Conservation (phyloP, 2,329 filamentous ascomycete genomes). For the Colletotrichum caudatum region DNA sequence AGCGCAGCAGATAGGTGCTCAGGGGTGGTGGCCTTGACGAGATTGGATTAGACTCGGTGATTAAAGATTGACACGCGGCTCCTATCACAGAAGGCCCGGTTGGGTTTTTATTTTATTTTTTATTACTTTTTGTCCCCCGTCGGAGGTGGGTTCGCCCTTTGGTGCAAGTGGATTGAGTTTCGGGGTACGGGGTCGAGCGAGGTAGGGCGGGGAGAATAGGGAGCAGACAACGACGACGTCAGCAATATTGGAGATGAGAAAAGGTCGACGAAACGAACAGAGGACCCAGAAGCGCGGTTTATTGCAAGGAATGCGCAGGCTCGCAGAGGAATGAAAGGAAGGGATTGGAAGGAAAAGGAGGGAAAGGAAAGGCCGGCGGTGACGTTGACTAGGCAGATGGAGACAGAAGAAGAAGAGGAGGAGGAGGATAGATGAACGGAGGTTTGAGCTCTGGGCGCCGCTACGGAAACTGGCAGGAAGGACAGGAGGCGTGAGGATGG, state of each 20-base stretch:
- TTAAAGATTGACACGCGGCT: slow-evolving; percentile 50
- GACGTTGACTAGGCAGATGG: slow-evolving; percentile 1
- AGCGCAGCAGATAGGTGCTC: slow-evolving; percentile 3
- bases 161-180: background rate
- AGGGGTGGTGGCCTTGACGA: slow-evolving; percentile 34
- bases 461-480: slow-evolving; percentile 1
- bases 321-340: slow-evolving; percentile 10
- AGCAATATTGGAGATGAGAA: slow-evolving; percentile 9
- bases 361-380: slow-evolving; percentile 18
- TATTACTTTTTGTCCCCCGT: too few species aligned
- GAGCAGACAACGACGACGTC: too few species aligned
- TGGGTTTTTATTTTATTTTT: slow-evolving; percentile 37
- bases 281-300: background rate
- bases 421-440: background rate
- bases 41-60: slow-evolving; percentile 38
- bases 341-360: background rate
- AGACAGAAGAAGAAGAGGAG: slow-evolving; percentile 6
- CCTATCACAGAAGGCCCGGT: slow-evolving; percentile 52
- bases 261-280: slow-evolving; percentile 5
- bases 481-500: too few species aligned
- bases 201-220: background rate
- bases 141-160: slow-evolving; percentile 13
- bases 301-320: background rate
- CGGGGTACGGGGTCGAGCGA: background rate
- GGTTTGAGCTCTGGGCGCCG: background rate